Percentiles rank a stretch among this genome's conserved stretches.
Conservation (phyloP, 495 filamentous ascomycete species). For the Aspergillus nidulans region DNA sequence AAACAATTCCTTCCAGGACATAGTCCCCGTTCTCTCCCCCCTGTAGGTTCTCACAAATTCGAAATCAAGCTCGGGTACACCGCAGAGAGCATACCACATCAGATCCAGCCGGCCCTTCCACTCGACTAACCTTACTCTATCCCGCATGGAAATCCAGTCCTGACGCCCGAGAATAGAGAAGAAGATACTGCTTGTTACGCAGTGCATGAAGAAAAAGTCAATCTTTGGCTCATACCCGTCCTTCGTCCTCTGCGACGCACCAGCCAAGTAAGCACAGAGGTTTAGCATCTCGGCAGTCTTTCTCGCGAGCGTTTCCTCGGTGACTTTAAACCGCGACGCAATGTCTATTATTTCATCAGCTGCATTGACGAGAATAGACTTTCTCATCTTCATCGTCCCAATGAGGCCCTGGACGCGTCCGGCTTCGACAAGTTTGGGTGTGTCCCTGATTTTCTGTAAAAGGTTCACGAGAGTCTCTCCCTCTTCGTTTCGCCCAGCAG, state of each 20-base stretch:
- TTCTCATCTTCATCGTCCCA: constrained; percentile 8
- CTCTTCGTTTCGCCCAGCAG: not conserved
- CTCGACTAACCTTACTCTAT: constrained; percentile 28
- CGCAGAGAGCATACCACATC: constrained; percentile 25
- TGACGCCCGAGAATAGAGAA: constrained; percentile 18
- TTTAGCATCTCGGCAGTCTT: constrained; percentile 33
- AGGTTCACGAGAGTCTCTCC: not conserved
- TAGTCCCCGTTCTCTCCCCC: not conserved
- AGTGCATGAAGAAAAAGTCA: constrained; percentile 39
- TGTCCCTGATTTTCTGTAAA: not conserved
- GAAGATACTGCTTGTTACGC: constrained; percentile 29
- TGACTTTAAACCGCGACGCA: not conserved
- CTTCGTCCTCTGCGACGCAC: constrained; percentile 20
- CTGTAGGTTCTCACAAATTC: constrained; percentile 16
- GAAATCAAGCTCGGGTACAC: constrained; percentile 13
- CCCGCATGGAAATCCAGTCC: constrained; percentile 22
- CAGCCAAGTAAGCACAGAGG: constrained; percentile 19
- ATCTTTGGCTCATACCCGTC: constrained; percentile 19
- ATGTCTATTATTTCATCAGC: not conserved
- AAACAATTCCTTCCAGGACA: constrained; percentile 29
- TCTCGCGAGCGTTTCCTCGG: constrained; percentile 3
- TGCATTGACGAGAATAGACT: not conserved
- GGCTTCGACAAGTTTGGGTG: constrained; percentile 13
- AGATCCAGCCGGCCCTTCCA: constrained; percentile 32
- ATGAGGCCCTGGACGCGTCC: constrained; percentile 11